Evolutionary conservation across 139 green algal species (phyloP).

Genomic region (Volvox reticuliferus): DNA sequence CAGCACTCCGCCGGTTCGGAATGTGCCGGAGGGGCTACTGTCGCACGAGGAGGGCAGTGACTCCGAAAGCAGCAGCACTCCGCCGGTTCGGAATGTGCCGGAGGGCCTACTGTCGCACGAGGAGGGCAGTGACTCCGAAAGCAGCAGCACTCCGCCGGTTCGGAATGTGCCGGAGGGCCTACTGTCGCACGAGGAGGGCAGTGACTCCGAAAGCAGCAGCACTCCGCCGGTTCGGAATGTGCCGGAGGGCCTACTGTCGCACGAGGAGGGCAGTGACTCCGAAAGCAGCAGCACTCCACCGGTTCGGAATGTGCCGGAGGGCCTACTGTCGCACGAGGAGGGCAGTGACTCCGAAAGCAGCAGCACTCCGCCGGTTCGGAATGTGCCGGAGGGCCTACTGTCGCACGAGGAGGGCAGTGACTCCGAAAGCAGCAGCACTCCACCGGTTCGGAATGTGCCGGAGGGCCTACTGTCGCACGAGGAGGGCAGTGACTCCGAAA

Average conservation of each 20-base stretch:
- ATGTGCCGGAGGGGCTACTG: background rate
- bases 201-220: background rate
- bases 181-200: background rate
- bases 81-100: background rate
- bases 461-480: background rate
- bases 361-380: too few species aligned
- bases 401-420: background rate
- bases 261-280: background rate
- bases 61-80: background rate
- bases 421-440: background rate
- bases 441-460: background rate
- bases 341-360: background rate
- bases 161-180: background rate
- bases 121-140: background rate
- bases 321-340: background rate
- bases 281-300: background rate
- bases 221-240: background rate
- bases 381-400: background rate
- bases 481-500: background rate
- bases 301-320: background rate
- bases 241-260: background rate
- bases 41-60: background rate
- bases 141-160: too few species aligned
- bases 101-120: background rate
- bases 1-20: too few species aligned